A percentile compares a stretch with the other conserved stretches of the same genome.
Evolutionary conservation across 768 basidiomycete genomes (phyloP).

Genomic region (Serendipita sp.): DNA sequence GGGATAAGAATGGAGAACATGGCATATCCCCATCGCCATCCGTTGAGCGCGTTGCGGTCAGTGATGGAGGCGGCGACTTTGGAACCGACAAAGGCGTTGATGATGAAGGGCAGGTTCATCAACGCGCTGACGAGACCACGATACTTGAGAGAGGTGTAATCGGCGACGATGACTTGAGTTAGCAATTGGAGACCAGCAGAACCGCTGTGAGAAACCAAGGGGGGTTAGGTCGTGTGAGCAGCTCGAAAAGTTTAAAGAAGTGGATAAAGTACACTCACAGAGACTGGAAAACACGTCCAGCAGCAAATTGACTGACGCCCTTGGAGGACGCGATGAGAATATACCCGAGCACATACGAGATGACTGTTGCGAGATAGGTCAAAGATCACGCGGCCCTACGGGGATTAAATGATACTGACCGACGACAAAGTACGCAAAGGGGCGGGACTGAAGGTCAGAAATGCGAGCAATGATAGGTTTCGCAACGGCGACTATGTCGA

Average conservation of each 20-base stretch:
- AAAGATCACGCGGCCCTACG: neutral
- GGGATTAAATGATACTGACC: constrained; percentile 23
- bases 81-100: constrained; percentile 51
- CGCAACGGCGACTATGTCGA: constrained; percentile 25
- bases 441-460: constrained; percentile 53
- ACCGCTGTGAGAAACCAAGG: constrained; percentile 26
- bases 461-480: constrained; percentile 63
- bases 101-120: constrained; percentile 34
- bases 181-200: constrained; percentile 44
- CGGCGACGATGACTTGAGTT: constrained; percentile 46
- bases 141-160: constrained; percentile 41
- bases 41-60: constrained; percentile 19
- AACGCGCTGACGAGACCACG: constrained; percentile 34
- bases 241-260: constrained; percentile 14
- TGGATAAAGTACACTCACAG: constrained; percentile 22
- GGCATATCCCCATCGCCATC: constrained; percentile 49
- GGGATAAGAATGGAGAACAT: constrained; percentile 6
- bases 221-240: constrained; percentile 16
- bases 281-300: constrained; percentile 41
- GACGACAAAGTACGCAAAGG: constrained; percentile 40
- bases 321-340: constrained; percentile 34
- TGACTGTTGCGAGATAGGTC: constrained; percentile 19
- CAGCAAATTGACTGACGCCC: constrained; percentile 29
- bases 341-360: constrained; percentile 45
- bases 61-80: constrained; percentile 34